Conservation (phyloP, 2,329 filamentous ascomycete genomes). For the Fusarium incarnatum region DNA sequence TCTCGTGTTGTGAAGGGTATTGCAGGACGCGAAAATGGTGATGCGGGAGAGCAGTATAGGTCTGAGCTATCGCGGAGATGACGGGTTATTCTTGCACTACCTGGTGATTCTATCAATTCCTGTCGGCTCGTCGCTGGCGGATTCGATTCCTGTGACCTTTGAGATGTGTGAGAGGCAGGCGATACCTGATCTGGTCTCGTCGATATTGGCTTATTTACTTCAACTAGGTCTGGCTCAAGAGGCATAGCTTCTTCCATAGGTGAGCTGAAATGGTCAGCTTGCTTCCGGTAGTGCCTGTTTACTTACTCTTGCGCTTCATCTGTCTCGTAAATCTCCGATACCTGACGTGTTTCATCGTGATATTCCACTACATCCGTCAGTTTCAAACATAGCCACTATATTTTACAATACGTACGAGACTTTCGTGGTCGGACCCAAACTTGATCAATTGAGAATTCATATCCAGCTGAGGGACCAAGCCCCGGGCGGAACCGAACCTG, state of each 20-base stretch:
- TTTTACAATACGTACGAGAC: neutral
- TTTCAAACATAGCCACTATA: rapidly evolving
- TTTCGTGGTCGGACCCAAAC: neutral
- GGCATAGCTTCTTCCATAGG: neutral
- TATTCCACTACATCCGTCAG: neutral
- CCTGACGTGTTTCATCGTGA: neutral
- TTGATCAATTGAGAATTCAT: neutral
- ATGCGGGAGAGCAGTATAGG: neutral
- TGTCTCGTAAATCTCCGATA: neutral
- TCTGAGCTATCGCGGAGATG: neutral
- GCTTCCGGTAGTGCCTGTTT: rapidly evolving
- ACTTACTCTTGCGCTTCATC: conserved; percentile 1
- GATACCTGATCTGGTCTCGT: neutral
- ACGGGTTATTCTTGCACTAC: neutral
- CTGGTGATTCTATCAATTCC: neutral
- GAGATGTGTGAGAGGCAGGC: neutral
- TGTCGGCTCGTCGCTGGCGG: neutral
- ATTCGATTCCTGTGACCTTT: neutral
- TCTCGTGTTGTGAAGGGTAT: neutral
- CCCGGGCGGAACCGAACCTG: conserved; percentile 1
- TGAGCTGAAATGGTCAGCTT: neutral
- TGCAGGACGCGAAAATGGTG: neutral
- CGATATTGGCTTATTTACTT: neutral
- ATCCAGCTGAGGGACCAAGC: neutral
- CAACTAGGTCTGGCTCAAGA: neutral